Conservation (phyloP, 1,284 basidiomycete genomes). For the Cryptococcus sp. region DNA sequence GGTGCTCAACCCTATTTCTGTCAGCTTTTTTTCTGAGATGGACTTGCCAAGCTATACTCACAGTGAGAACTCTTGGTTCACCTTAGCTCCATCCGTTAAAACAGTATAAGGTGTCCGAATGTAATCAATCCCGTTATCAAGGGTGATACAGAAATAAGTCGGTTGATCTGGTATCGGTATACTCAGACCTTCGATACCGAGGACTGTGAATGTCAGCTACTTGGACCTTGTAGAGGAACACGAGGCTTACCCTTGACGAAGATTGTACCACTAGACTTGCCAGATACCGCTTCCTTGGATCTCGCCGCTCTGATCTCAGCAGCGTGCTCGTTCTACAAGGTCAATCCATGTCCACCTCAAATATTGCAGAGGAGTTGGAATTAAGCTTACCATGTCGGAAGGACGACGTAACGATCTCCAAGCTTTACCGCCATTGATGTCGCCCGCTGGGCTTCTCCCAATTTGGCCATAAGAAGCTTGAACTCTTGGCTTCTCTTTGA, state of each 20-base stretch:
- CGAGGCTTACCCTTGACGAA: slow-evolving; percentile 73
- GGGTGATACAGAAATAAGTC: slow-evolving; percentile 76
- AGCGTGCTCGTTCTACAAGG: slow-evolving; percentile 76
- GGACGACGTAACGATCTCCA: slow-evolving; percentile 84
- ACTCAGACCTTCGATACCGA: slow-evolving; percentile 65
- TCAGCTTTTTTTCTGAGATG: neutral
- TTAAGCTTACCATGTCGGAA: slow-evolving; percentile 75
- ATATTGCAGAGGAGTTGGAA: neutral
- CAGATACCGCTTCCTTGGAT: slow-evolving; percentile 62
- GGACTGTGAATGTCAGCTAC: slow-evolving; percentile 53
- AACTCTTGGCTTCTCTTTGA: slow-evolving; percentile 67
- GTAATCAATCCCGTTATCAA: slow-evolving; percentile 95
- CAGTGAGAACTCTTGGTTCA: slow-evolving; percentile 93
- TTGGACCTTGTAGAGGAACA: neutral
- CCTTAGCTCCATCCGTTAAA: slow-evolving; percentile 60
- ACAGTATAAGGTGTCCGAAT: slow-evolving; percentile 81
- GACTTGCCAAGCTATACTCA: slow-evolving; percentile 48
- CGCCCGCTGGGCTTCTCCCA: slow-evolving; percentile 67
- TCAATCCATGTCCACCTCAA: neutral
- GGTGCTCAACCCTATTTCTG: slow-evolving; percentile 46
- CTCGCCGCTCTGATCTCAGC: slow-evolving; percentile 78
- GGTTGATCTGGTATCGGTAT: slow-evolving; percentile 69
- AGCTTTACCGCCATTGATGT: slow-evolving; percentile 73
- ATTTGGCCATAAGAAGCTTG: slow-evolving; percentile 73
- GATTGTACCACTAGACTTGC: slow-evolving; percentile 81